Evolutionary conservation across 2,329 filamentous ascomycete species (phyloP), one percentile per base, ranked within the genome.

Genomic region (Eutypa lata): DNA sequence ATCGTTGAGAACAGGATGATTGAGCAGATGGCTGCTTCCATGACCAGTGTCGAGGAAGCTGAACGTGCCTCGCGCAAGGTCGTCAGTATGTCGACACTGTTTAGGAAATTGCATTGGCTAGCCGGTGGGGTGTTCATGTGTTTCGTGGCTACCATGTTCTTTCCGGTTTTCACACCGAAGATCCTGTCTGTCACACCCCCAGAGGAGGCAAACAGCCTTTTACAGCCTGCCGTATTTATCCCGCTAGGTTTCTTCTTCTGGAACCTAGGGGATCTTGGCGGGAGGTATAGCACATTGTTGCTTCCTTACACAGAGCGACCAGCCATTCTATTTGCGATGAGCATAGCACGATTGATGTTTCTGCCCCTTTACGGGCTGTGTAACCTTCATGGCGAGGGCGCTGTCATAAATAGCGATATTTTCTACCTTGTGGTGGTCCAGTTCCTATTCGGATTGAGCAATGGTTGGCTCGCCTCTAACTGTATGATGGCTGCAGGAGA

Each of bases 401-500:
- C 90, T 1, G 74, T 81, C 7, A 77, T 97, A 21, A 66, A 79
- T 26, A 96, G 91, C 60, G 94, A 99, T 66, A 72, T 88, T 46
- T 97, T 97, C 71, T 99, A 97, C 64, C 77, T 97, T 10, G 69
- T 91, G 24, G 66, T 94, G 19, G 89, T 97, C 38, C 92, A 97
- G 71, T 71, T 94, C 14, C 73, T 87, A 1, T 97, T 95, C 65
- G 94, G 94, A 2, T 65, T 91, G 37, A 89, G 85, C 10, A 97
- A 93, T 67, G 94, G 94, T 1, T 97, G 89, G 79, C 71, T 99
- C 14, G 88, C 89, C 28, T 90, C 89, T 52, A 88, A 82, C 61
- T 91, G 89, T 69, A 97, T 99, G 92, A 96, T 97, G 83, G 88
- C 88, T 1, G 88, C 91, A 1, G 83, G 82, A 0, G 84, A 89